These are phyloP conservation scores for Wickerhamomyces subpelliculosus DNA, from an alignment of 805 yeast species.

Conservation along the genomic window DNA sequence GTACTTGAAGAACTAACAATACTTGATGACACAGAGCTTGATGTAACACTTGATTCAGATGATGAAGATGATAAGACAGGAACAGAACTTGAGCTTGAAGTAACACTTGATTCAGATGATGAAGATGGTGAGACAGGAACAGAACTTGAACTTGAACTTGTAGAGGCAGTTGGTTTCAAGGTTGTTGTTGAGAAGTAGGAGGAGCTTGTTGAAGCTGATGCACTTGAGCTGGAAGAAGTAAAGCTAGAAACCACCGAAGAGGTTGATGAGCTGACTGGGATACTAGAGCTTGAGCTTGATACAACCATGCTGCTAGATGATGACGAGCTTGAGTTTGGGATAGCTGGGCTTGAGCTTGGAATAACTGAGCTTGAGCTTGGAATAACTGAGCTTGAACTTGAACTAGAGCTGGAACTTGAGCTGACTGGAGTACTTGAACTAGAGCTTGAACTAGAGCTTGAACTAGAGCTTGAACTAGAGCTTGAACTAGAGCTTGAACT, in stretches of 20 bases:
- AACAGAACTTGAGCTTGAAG: background rate
- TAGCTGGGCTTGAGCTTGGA: no score
- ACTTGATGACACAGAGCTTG: constrained; percentile 2
- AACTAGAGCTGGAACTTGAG: no score
- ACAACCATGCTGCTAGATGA: no score
- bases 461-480: no score
- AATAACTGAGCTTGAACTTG: background rate
- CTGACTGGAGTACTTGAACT: no score
- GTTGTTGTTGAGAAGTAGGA: constrained; percentile 3
- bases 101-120: constrained; percentile 1
- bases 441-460: no score
- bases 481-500: no score
- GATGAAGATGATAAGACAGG: background rate
- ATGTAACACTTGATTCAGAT: background rate
- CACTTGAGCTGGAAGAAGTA: background rate
- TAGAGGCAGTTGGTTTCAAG: background rate
- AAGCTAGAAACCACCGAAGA: no score
- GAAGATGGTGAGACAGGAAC: constrained; percentile 1
- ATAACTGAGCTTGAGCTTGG: background rate
- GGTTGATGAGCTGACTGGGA: no score
- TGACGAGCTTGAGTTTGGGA: no score
- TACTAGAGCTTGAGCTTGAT: no score
- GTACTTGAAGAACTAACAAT: background rate
- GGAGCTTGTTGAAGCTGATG: background rate
- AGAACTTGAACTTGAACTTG: constrained; percentile 1